Base-by-base conservation (phyloP, 345 rosid species). In the Kandelia obovata region DNA sequence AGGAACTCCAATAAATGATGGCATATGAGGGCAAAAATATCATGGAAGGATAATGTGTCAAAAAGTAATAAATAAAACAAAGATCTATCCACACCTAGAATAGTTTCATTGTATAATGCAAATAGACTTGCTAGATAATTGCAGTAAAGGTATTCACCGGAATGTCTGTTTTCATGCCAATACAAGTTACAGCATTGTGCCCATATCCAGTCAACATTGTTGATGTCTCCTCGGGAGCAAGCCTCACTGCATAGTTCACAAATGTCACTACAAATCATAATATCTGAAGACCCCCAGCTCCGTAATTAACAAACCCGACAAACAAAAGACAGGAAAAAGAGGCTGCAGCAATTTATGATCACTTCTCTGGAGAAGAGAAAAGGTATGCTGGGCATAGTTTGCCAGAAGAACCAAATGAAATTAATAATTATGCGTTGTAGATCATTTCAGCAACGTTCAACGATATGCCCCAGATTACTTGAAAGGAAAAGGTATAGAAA, bases 151-250 rank as follows among this genome's bases (percentile, higher is more conserved):
- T 57, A 70, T 65, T 81, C 85, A 94, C 96, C 66, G 96, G 96
- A 76, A 88, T 86, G 65, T 81, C 79, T 15, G 89, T 91, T 79
- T 81, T 89, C 94, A 90, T 85, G 76, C 97, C 91, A 64, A 88
- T 60, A 77, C 94, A 95, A 62, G 94, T 88, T 28, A 95, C 96
- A 2, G 84, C 96, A 82, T 92, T 92, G 83, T 88, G 97, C 82
- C 76, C 96, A 73, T 70, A 90, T 69, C 96, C 96, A 60, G 92
- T 87, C 86, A 88, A 62, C 79, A 76, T 70, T 30, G 52, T 71
- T 49, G 96, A 87, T 10, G 78, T 84, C 80, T 92, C 97, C 86
- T 90, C 96, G 6, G 97, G 89, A 68, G 96, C 89, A 79, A 88
- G 96, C 83, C 99, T 92, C 89, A 92, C 96, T 92, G 84, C 80